Evolutionary conservation across 257 asterid genomes (phyloP), one percentile per base, ranked within the genome.

Genomic region (Jasminum sambac): DNA sequence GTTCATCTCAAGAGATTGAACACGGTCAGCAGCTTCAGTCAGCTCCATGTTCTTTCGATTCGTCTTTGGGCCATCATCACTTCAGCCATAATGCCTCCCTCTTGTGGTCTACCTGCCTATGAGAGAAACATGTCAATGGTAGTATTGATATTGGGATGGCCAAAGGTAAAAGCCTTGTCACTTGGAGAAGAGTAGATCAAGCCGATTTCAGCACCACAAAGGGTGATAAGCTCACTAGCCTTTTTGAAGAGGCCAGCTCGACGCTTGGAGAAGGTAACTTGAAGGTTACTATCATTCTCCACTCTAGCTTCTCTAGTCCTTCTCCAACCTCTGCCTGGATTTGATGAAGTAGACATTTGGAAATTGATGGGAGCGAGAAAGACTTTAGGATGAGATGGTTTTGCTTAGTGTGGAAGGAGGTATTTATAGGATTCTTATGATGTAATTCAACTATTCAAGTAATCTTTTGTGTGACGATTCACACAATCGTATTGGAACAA

Each of bases 181-280:
- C n/a, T n/a, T 43, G 58, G 79, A 3, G 72, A 75, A 72, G 59
- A 76, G 23, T 71, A 42, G 17, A 77, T 50, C 21, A 74, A 13
- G 34, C 81, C 81, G 0, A 67, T 26, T 7, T 77, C 77, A 3
- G 67, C 81, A 1, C 43, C 77, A 30, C 81, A 77, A 26, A 77
- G 77, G 9, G 81, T 67, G 69, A 74, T 24, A 0, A 77, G 63
- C 11, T 77, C 81, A 30, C 77, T 77, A 6, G 63, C 77, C 42
- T 77, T 77, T 5, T 77, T 77, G 38, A 46, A 77, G 0, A 77
- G 4, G 1, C 81, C 81, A 0, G 63, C 43, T 10, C 81, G 74
- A 6, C 81, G 61, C 11, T 77, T 77, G 17, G 81, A 77, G 38
- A 77, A 77, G 9, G 77, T 61, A 3, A 71, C 77, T 7, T 72